Conservation (phyloP, 352 stramenopile genomes). For the Saprolegnia parasitica region DNA sequence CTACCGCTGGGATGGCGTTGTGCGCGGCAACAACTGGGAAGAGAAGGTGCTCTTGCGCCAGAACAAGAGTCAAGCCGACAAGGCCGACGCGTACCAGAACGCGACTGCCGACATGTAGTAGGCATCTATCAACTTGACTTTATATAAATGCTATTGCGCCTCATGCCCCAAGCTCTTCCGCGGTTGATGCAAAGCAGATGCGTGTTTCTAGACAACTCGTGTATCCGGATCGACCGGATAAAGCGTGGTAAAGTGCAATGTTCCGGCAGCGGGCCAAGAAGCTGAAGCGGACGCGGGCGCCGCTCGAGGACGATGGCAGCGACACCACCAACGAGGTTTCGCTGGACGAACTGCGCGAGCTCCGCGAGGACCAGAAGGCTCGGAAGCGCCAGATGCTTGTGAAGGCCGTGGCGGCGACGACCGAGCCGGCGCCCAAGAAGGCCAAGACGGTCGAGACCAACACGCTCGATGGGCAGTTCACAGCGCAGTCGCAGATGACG, state of each 20-base stretch:
- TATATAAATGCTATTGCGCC: background rate
- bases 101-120: constrained; percentile 76
- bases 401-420: constrained; percentile 33
- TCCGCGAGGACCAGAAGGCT: constrained; percentile 65
- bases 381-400: constrained; percentile 42
- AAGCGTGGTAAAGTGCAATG: background rate
- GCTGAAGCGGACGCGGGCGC: constrained; percentile 6
- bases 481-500: constrained; percentile 53
- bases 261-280: constrained; percentile 17
- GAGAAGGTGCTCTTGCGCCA: constrained; percentile 86
- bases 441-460: background rate
- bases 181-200: background rate
- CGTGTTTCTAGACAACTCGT: background rate
- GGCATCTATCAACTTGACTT: background rate
- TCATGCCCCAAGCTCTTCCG: no score
- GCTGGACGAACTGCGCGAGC: constrained; percentile 53
- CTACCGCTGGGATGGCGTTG: constrained; percentile 98
- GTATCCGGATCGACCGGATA: constrained; percentile 11
- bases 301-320: constrained; percentile 10
- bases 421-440: constrained; percentile 28
- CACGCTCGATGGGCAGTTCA: constrained; percentile 72
- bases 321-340: constrained; percentile 36
- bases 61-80: constrained; percentile 53
- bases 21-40: constrained; percentile 95
- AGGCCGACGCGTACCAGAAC: constrained; percentile 75